Evolutionary conservation across 164 flowering plant genomes (phyloP), one percentile per base, ranked within the genome.

Genomic region (Vitis cinerea): DNA sequence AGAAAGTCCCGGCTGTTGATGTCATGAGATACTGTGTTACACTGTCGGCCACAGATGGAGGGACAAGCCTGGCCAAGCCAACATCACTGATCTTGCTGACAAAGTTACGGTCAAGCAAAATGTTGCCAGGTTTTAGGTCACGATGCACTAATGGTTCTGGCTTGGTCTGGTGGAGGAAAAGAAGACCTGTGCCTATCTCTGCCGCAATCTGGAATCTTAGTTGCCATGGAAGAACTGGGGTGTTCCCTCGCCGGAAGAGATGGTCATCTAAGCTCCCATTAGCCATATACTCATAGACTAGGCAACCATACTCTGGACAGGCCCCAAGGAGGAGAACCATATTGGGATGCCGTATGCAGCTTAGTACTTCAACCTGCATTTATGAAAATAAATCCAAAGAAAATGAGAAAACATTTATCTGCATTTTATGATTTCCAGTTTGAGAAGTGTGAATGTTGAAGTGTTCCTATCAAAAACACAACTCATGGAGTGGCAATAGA

Each of bases 241-340:
- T 76, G 69, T 76, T 79, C 5, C 91, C 90, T 60, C 80, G 69
- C 9, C 81, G 59, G 71, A 87, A 84, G 59, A 89, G 90, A 15
- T 90, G 78, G 59, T 89, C 91, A 0, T 89, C 94, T 66, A 89
- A 75, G 82, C 94, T 89, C 10, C 94, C 91, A 60, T 89, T 86
- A 0, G 84, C 86, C 91, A 87, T 84, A 82, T 87, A 86, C 70
- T 89, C 94, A 50, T 87, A 89, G 27, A 89, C 91, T 10, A 87
- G 81, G 81, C 93, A 87, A 14, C 93, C 91, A 59, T 82, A 87
- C 60, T 87, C 90, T 0, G 94, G 94, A 77, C 91, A 87, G 10
- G 94, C 94, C 67, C 91, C 94, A n/a, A 89, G 83, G 52, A 89
- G 91, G 60, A 89, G 90, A 63, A 89, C 94, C 91, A 89, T 89